phyloP scores from a whole-genome alignment of 2,329 filamentous ascomycete genomes.

The Dactylonectria estremocensis region DNA sequence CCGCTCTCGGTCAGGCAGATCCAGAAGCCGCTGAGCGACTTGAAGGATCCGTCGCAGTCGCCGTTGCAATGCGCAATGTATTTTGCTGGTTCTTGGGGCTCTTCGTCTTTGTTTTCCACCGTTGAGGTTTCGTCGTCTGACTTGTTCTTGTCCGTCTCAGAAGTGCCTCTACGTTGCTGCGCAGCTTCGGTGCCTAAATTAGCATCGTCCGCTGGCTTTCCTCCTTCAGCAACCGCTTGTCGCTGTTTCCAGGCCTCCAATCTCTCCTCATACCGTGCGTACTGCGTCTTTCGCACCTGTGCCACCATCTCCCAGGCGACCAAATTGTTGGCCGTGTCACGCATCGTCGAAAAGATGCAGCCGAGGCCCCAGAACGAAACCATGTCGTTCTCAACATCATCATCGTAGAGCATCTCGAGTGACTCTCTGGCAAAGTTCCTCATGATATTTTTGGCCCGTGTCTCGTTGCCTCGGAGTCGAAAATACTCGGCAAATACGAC shows the following conservation, averaged over 20 bases:
- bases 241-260: neutral
- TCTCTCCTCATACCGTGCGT: constrained; percentile 8
- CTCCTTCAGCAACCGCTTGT: neutral
- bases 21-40: constrained; percentile 4
- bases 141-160: neutral
- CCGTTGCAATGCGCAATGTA: constrained; percentile 12
- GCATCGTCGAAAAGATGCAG: constrained; percentile 3
- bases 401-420: constrained; percentile 28
- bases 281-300: neutral
- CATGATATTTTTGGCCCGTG: neutral
- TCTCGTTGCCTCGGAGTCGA: neutral
- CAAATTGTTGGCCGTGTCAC: constrained; percentile 10
- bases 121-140: neutral
- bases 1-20: constrained; percentile 17
- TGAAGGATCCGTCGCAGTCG: neutral
- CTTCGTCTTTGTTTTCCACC: neutral
- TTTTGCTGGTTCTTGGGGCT: neutral
- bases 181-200: neutral
- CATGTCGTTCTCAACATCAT: constrained; percentile 20
- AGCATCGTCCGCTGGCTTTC: neutral
- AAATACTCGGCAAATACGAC: constrained; percentile 18
- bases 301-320: constrained; percentile 22
- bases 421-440: neutral
- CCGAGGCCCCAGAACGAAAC: constrained; percentile 11
- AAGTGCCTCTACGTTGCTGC: neutral